A percentile compares a stretch with the other conserved stretches of the same genome.
Conservation (phyloP, 2,329 filamentous ascomycete genomes). For the Chalaropsis ovoidea region DNA sequence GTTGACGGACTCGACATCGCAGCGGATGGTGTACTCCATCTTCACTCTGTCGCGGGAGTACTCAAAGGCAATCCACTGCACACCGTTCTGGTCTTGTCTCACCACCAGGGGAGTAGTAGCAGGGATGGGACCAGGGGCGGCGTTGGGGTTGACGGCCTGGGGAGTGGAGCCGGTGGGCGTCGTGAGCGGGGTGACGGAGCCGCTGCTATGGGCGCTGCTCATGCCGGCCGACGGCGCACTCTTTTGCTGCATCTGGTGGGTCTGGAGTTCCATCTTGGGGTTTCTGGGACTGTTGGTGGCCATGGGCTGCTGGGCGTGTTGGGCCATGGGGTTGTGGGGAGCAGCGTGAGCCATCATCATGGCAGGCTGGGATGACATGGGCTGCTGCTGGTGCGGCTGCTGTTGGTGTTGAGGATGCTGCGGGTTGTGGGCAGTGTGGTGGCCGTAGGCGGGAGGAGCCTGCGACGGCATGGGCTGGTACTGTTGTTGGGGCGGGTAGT, state of each 20-base stretch:
- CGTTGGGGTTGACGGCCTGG: conserved; percentile 66
- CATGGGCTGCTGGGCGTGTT: conserved; percentile 45
- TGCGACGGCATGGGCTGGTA: conserved; percentile 59
- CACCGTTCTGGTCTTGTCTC: conserved; percentile 86
- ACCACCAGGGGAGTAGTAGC: conserved; percentile 93
- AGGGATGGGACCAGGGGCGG: conserved; percentile 89
- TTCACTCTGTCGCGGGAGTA: conserved; percentile 95
- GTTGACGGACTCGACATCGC: conserved; percentile 92
- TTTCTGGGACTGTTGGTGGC: conserved; percentile 48
- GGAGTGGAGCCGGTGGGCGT: conserved; percentile 40
- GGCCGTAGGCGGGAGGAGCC: conserved; percentile 51
- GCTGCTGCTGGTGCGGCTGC: conserved; percentile 44
- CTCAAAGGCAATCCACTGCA: conserved; percentile 98
- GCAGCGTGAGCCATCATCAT: conserved; percentile 56
- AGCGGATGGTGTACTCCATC: conserved; percentile 98
- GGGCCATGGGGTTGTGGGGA: conserved; percentile 49
- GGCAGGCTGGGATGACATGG: conserved; percentile 54
- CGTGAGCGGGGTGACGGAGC: conserved; percentile 32
- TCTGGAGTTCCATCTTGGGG: conserved; percentile 53
- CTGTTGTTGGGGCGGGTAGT: conserved; percentile 54
- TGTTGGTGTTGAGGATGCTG: conserved; percentile 47
- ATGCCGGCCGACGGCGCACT: conserved; percentile 36
- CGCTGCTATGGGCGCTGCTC: conserved; percentile 33
- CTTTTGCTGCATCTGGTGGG: conserved; percentile 49
- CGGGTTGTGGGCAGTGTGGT: conserved; percentile 45